Conservation (phyloP, 768 basidiomycete genomes). For the Leccinum olivaceopallidum region DNA sequence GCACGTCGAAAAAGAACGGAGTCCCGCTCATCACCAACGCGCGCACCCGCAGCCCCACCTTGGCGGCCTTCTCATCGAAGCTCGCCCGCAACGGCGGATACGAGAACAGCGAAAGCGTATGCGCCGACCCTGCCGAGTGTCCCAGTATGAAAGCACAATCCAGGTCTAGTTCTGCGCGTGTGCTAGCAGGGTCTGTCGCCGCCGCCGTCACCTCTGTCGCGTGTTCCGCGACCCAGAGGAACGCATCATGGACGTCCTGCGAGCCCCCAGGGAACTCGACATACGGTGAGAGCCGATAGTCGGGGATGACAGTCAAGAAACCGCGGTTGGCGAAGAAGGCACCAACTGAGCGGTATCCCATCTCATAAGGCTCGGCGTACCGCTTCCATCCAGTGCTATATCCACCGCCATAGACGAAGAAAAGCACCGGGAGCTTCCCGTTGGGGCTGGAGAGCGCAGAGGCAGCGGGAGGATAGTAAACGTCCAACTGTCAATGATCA, state of each 20-base stretch:
- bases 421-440: conserved; percentile 48
- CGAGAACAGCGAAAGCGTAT: conserved; percentile 46
- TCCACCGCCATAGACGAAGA: conserved; percentile 71
- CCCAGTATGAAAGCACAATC: conserved; percentile 49
- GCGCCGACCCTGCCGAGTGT: conserved; percentile 63
- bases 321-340: conserved; percentile 62
- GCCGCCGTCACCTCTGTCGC: conserved; percentile 16
- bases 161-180: conserved; percentile 36
- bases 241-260: conserved; percentile 60
- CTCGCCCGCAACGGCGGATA: conserved; percentile 30
- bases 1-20: conserved; percentile 39
- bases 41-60: conserved; percentile 32
- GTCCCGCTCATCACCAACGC: conserved; percentile 50
- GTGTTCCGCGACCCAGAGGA: conserved; percentile 52
- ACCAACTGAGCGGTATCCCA: conserved; percentile 57
- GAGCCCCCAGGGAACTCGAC: conserved; percentile 55
- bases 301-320: conserved; percentile 63
- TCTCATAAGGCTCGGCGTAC: conserved; percentile 45
- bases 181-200: conserved; percentile 5
- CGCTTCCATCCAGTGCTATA: conserved; percentile 53
- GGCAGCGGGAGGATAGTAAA: conserved; percentile 55
- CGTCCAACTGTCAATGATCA: conserved; percentile 50
- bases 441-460: conserved; percentile 23
- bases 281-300: conserved; percentile 64
- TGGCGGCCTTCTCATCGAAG: conserved; percentile 33